phyloP scores from a whole-genome alignment of 2,329 filamentous ascomycete genomes.

The Botrytis aclada region DNA sequence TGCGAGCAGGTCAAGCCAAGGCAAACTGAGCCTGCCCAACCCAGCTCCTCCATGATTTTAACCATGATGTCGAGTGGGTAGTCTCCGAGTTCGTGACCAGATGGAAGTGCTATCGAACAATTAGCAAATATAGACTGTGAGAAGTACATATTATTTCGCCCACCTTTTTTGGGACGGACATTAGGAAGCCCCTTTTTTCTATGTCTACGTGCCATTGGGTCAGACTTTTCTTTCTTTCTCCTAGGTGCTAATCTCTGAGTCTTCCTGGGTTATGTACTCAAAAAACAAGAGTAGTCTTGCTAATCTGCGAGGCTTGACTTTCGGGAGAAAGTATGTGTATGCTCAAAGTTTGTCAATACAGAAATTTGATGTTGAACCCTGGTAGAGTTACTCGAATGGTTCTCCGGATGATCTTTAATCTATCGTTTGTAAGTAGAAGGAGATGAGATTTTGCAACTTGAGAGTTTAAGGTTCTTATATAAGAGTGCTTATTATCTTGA shows the following conservation, averaged over 20 bases:
- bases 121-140: background rate
- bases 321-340: background rate
- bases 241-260: background rate
- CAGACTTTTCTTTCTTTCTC: background rate
- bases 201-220: background rate
- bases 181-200: background rate
- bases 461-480: too few relatives aligned
- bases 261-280: rapidly evolving
- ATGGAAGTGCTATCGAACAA: background rate
- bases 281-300: background rate
- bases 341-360: background rate
- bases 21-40: background rate
- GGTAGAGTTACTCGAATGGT: background rate
- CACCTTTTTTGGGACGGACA: background rate
- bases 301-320: background rate
- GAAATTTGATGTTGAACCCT: background rate
- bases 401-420: background rate
- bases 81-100: background rate
- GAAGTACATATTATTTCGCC: background rate
- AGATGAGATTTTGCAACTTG: too few relatives aligned
- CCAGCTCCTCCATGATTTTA: background rate
- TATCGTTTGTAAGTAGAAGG: background rate
- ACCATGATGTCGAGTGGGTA: background rate
- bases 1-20: background rate
- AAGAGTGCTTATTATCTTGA: rapidly evolving